Evolutionary conservation across 768 basidiomycete genomes (phyloP).

Genomic region (Scleroderma bovista): DNA sequence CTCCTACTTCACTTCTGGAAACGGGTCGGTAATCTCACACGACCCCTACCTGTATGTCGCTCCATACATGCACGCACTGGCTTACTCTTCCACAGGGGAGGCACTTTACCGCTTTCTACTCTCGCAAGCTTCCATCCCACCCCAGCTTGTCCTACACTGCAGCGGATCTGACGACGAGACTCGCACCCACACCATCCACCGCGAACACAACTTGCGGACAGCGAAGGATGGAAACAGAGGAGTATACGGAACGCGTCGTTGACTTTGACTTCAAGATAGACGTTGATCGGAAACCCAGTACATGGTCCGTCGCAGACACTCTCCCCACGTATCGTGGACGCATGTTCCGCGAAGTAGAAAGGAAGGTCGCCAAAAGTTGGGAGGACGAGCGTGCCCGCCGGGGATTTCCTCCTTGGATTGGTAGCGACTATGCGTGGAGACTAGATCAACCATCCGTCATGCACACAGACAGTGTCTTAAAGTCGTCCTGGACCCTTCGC

Average conservation of each 20-base stretch:
- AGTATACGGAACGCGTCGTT: conserved; percentile 51
- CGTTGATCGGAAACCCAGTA: conserved; percentile 34
- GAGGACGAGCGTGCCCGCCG: conserved; percentile 31
- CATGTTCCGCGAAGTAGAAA: conserved; percentile 54
- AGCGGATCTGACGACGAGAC: conserved; percentile 55
- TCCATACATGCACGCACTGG: conserved; percentile 3
- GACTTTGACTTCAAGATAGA: conserved; percentile 72
- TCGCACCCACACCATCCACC: conserved; percentile 43
- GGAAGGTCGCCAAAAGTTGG: conserved; percentile 42
- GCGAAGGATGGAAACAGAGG: conserved; percentile 35
- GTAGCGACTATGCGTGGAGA: conserved; percentile 27
- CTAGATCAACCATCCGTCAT: conserved; percentile 24
- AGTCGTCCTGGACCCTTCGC: conserved; percentile 56
- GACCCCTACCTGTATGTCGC: conserved; percentile 51
- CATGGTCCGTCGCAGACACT: conserved; percentile 62
- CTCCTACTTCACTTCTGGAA: conserved; percentile 43
- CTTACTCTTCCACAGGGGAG: conserved; percentile 51
- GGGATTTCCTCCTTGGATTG: conserved; percentile 51
- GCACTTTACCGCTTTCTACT: conserved; percentile 74
- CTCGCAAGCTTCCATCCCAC: conserved; percentile 43
- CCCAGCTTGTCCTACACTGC: conserved; percentile 42
- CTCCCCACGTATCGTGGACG: conserved; percentile 61
- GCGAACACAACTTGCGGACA: conserved; percentile 31
- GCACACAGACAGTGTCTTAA: conserved; percentile 27
- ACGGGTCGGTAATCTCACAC: conserved; percentile 60